A percentile compares a stretch with the other conserved stretches of the same genome.
Evolutionary conservation across 2,329 filamentous ascomycete genomes (phyloP).

Genomic region (Pyricularia sp.): DNA sequence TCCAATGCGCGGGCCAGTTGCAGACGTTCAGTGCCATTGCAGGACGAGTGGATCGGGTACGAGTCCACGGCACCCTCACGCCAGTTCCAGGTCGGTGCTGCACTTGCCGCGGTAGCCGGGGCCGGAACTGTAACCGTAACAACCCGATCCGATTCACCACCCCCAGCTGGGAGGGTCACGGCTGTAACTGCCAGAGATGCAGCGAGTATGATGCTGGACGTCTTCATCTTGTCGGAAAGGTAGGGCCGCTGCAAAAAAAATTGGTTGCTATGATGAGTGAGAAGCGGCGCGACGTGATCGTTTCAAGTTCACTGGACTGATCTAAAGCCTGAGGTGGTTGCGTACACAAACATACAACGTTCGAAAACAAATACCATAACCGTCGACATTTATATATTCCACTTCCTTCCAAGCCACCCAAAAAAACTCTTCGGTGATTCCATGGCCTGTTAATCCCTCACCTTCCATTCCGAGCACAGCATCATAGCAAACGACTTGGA

Average conservation of each 20-base stretch:
- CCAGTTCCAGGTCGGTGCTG: constrained; percentile 8
- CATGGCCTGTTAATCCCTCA: background rate
- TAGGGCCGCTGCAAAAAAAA: background rate
- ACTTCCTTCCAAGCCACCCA: background rate
- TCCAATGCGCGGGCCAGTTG: constrained; percentile 43
- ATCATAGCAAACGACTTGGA: background rate
- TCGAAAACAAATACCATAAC: background rate
- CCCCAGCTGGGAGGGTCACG: background rate
- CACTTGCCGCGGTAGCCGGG: background rate
- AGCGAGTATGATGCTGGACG: background rate
- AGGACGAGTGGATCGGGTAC: constrained; percentile 48
- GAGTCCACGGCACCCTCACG: constrained; percentile 9
- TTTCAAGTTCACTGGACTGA: background rate
- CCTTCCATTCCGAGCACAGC: background rate
- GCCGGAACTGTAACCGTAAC: background rate
- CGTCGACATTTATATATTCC: background rate
- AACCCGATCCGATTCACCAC: background rate
- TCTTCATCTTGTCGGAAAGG: background rate
- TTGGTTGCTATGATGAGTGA: background rate
- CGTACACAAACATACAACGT: background rate
- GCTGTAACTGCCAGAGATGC: background rate
- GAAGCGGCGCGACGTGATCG: background rate
- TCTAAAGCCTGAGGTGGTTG: background rate
- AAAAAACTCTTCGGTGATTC: background rate
- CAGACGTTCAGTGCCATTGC: constrained; percentile 46